Conservation (phyloP, 345 rosid genomes). For the Erucastrum elatum region DNA sequence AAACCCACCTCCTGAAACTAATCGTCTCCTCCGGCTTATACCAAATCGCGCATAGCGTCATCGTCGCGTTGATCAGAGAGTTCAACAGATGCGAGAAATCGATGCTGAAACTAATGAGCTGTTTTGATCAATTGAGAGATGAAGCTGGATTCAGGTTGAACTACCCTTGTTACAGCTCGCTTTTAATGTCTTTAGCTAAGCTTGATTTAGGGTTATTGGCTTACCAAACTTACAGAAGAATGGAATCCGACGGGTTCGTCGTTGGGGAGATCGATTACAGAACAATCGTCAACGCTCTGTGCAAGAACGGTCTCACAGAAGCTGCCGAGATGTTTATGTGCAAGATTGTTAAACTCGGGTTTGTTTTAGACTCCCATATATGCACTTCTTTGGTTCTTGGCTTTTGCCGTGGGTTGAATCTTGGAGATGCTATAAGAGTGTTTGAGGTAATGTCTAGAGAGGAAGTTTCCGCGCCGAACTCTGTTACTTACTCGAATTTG, state of each 20-base stretch:
- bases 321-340: background rate
- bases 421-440: background rate
- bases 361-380: background rate
- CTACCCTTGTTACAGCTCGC: background rate
- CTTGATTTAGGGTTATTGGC: background rate
- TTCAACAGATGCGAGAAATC: background rate
- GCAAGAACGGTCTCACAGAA: background rate
- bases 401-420: background rate
- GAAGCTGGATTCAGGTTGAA: background rate
- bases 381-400: background rate
- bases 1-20: background rate
- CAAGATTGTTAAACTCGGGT: background rate
- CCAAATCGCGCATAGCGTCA: background rate
- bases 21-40: background rate
- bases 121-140: background rate
- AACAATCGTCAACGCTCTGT: background rate
- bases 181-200: background rate
- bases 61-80: background rate
- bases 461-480: background rate
- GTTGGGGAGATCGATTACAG: background rate
- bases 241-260: background rate
- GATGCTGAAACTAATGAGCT: background rate
- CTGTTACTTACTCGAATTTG: background rate
- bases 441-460: background rate
- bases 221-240: background rate